phyloP scores from a whole-genome alignment of 2,329 filamentous ascomycete genomes.

The Alternaria sp. region DNA sequence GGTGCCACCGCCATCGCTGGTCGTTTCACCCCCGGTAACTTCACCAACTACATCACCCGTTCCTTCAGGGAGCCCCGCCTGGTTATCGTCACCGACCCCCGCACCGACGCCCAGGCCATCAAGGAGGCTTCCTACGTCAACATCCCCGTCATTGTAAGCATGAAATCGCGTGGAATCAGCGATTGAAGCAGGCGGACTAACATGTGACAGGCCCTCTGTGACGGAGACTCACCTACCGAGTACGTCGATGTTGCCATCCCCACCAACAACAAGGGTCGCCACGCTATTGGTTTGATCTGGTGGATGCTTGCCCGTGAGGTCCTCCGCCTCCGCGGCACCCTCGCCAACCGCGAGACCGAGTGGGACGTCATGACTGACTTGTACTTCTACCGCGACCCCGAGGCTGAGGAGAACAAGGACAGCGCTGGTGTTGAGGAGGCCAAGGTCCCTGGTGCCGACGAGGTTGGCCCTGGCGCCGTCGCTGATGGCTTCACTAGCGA shows the following conservation, averaged over 20 bases:
- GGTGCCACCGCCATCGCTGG: conserved; percentile 97
- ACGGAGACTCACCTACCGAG: conserved; percentile 99
- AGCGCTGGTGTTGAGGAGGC: conserved; percentile 78
- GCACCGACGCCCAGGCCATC: conserved; percentile 99
- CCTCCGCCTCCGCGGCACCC: conserved; percentile 96
- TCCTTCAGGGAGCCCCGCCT: conserved; percentile 99
- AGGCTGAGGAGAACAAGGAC: conserved; percentile 99
- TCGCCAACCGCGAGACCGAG: conserved; percentile 92
- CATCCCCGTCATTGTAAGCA: conserved; percentile 86
- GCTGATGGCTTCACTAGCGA: conserved; percentile 82
- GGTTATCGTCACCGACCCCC: conserved; percentile 98
- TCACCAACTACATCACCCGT: conserved; percentile 99
- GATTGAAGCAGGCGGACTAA: conserved; percentile 12
- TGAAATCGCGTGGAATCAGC: background rate
- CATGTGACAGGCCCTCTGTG: conserved; percentile 76
- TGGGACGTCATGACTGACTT: conserved; percentile 99
- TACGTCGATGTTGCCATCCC: conserved; percentile 99
- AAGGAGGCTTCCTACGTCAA: conserved; percentile 99
- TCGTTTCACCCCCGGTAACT: conserved; percentile 99
- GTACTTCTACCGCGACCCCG: conserved; percentile 99
- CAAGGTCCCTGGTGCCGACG: conserved; percentile 84
- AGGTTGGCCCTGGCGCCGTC: conserved; percentile 80
- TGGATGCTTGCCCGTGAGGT: conserved; percentile 99
- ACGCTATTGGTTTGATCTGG: conserved; percentile 98
- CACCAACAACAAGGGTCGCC: conserved; percentile 99